Evolutionary conservation across 495 filamentous ascomycete genomes (phyloP).

Genomic region (Lophiostoma macrostomum): DNA sequence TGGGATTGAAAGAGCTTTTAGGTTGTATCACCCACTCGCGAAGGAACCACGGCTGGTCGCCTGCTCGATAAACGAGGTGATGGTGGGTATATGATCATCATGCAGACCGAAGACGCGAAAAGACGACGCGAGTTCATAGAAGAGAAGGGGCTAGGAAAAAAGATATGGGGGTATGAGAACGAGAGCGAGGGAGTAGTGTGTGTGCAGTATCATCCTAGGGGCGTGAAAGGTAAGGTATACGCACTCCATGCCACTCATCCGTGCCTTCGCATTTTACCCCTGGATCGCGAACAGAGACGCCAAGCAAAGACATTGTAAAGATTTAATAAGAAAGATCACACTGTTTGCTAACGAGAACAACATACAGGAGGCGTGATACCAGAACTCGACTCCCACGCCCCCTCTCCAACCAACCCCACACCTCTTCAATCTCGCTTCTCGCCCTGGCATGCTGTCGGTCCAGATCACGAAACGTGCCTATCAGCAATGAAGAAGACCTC

Average conservation of each 20-base stretch:
- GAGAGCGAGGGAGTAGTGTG: slow-evolving; percentile 22
- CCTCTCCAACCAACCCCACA: slow-evolving; percentile 22
- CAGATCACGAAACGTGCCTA: slow-evolving; percentile 27
- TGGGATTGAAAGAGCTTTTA: too few relatives aligned
- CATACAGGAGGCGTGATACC: slow-evolving; percentile 36
- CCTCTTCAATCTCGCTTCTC: slow-evolving; percentile 35
- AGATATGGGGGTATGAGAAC: slow-evolving; percentile 31
- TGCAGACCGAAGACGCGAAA: slow-evolving; percentile 35
- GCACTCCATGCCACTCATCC: too few relatives aligned
- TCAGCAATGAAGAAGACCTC: slow-evolving; percentile 27
- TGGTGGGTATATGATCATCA: slow-evolving; percentile 41
- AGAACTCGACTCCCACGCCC: slow-evolving; percentile 35
- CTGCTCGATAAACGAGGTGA: slow-evolving; percentile 36
- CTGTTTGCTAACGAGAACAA: neutral
- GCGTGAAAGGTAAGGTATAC: slow-evolving; percentile 30
- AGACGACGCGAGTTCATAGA: slow-evolving; percentile 29
- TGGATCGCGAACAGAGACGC: too few relatives aligned
- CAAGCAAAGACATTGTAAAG: too few relatives aligned
- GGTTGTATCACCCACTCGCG: slow-evolving; percentile 31
- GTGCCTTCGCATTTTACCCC: too few relatives aligned
- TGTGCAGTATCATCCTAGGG: slow-evolving; percentile 39
- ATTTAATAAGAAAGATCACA: too few relatives aligned
- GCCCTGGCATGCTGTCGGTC: slow-evolving; percentile 37
- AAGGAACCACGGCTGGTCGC: slow-evolving; percentile 31
- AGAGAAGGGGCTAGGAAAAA: slow-evolving; percentile 25